phyloP scores from a whole-genome alignment of 495 filamentous ascomycete genomes.

The Schizothecium vesticola region DNA sequence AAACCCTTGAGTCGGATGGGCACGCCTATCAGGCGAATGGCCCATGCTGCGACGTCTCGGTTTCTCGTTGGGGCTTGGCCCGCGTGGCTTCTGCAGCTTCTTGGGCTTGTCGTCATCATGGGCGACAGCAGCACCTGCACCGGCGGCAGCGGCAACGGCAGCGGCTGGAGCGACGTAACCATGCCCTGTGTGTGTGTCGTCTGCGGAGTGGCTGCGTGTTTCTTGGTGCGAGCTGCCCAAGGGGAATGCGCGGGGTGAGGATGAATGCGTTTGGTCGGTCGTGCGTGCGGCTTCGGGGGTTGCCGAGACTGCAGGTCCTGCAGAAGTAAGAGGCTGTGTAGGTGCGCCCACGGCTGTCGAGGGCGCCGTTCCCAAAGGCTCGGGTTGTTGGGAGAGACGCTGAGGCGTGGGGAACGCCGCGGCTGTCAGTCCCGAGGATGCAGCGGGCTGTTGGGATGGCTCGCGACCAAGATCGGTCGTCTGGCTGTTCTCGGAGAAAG shows the following conservation, averaged over 20 bases:
- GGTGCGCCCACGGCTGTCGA: not conserved
- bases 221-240: not conserved
- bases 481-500: slow-evolving; percentile 12
- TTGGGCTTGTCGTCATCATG: slow-evolving; percentile 17
- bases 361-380: not conserved
- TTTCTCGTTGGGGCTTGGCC: slow-evolving; percentile 8
- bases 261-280: not conserved
- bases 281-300: not conserved
- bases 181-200: not conserved
- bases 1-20: not conserved
- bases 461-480: not conserved
- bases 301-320: not conserved
- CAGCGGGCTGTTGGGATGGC: not conserved
- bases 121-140: slow-evolving; percentile 13
- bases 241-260: not conserved
- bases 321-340: not conserved
- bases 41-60: not conserved
- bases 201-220: not conserved
- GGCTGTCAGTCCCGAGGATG: not conserved
- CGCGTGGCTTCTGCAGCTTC: slow-evolving; percentile 6
- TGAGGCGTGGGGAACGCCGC: not conserved
- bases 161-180: not conserved
- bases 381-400: not conserved
- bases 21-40: not conserved
- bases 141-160: slow-evolving; percentile 18